Evolutionary conservation across 2,329 filamentous ascomycete genomes (phyloP), one percentile per base, ranked within the genome.

Genomic region (Harringtonia aguacate): DNA sequence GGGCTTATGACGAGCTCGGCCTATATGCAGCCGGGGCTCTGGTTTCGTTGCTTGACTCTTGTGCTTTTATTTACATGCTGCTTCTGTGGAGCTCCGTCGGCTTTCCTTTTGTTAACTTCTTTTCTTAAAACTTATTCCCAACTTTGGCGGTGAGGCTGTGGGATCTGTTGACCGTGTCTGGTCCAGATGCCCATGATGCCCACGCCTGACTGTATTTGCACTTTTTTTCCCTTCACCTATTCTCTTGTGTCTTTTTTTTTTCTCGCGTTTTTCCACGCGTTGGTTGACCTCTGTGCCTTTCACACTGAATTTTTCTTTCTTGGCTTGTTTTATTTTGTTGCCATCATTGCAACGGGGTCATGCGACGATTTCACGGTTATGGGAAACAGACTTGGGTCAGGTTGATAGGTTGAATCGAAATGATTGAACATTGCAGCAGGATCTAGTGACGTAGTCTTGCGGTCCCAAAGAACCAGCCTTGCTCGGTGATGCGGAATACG

Each of bases 221-320:
- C n/a, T 9, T 20, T 37, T 33, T 31, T 31, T 31, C 18, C n/a
- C 14, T 22, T 15, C 36, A 13, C 9, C n/a, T 8, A 3, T 18
- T 17, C 39, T 41, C 17, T 40, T 42, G 36, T 46, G 21, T 39
- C 48, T 46, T 42, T 43, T 51, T 54, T 52, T 53, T 54, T 54
- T 53, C 53, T 54, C 51, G 48, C 50, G 46, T 48, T 49, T 49
- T 51, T 50, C 53, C 50, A 48, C 10, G n/a, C 29, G 36, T 29
- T 34, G 17, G 12, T 29, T 29, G 33, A 17, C 21, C 14, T 33
- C 29, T 14, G 30, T 28, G 15, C 20, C 29, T 17, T 20, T 38
- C 35, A 15, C 22, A 17, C 12, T 34, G 36, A 33, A 29, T 24
- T 22, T 46, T 30, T 24, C 8, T 34, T 29, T 43, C n/a, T n/a